Base-by-base conservation (phyloP, 2,329 filamentous ascomycete species). In the Dothistroma pini region DNA sequence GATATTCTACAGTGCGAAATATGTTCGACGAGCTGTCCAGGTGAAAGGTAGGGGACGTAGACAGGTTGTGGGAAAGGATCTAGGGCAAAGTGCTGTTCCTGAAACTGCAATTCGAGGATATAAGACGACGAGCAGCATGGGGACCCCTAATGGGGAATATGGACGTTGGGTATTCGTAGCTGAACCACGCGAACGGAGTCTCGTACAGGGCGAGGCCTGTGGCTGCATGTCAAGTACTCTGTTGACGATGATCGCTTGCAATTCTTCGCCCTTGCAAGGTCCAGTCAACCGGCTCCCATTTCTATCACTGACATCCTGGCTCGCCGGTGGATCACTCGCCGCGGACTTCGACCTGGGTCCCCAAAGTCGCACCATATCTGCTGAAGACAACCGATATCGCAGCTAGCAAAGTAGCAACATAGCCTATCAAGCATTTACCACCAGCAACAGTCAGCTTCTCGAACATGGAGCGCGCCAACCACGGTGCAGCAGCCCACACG, bases 351-450 rank as follows among this genome's bases (percentile, higher is more conserved):
- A 57, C 25, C 52, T 47, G 14, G 35, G 21, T 25, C 55, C 55
- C 38, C 21, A 60, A 21, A 16, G 41, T 29, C 8, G 38, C 64
- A 34, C 72, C 71, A 56, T 73, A 72, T 22, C 63, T 66, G 61
- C 70, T 71, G 63, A 74, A 74, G 25, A 74, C 57, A 62, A 74
- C 73, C 1, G 72, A 71, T 14, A 74, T 71, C 1, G 70, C 69
- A 1, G 68, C 70, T 10, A 74, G 75, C 59, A 61, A 72, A 75
- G 11, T 61, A 2, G 68, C 72, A 2, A 83, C 73, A 10, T 79
- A 81, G 9, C 75, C 81, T 9, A 83, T 78, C 0, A 83, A 72
- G 16, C 66, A 70, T 16, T 70, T 70, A 38, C 69, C 72, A 19
- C 70, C 70, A 19, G 69, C 72, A 2, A 74, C 69, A 11, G 68